Evolutionary conservation across 2,329 filamentous ascomycete species (phyloP), one percentile per base, ranked within the genome.

Genomic region (Claviceps capensis): DNA sequence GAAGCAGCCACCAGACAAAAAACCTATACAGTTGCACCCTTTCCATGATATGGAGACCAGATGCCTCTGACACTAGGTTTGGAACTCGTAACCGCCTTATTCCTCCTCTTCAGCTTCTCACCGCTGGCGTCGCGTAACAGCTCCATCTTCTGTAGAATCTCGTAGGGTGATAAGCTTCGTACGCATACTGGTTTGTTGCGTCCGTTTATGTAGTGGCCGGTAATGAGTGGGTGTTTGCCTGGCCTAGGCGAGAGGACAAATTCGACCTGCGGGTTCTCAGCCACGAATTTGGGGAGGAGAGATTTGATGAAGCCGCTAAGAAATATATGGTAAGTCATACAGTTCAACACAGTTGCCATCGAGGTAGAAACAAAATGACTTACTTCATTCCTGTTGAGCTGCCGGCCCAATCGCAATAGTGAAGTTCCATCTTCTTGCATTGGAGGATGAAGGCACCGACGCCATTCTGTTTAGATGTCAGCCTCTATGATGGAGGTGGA

Each of bases 311-410:
- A 96, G 60, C 81, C 72, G 62, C 88, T 94, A 61, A 34, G 14
- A 47, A 17, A 11, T 23, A 2, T 4, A 1, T 17, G n/a, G 19
- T 53, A 26, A 52, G 49, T 34, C 4, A 41, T 51, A n/a, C 26
- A 19, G 16, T 36, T 30, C 37, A n/a, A 14, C 14, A n/a, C 17
- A 34, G 16, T 42, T 17, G 2, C n/a, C 16, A 42, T 9, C 2
- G 4, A 9, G 9, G 2, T 42, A 14, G 19, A 37, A 11, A 5
- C 11, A 14, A 5, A 22, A 22, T 14, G 3, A 6, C 59, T 57
- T 76, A 93, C 87, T 95, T 93, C 89, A 97, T 96, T 65, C 93
- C 93, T 63, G 75, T 82, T 40, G 91, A 97, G 68, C 88, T 95
- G 57, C 90, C 93, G 53, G 86, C 88, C 81, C 86, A 90, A 77